Evolutionary conservation across 192 early-diverging fungal genomes (phyloP), one percentile per base, ranked within the genome.

Genomic region (Backusella circina): DNA sequence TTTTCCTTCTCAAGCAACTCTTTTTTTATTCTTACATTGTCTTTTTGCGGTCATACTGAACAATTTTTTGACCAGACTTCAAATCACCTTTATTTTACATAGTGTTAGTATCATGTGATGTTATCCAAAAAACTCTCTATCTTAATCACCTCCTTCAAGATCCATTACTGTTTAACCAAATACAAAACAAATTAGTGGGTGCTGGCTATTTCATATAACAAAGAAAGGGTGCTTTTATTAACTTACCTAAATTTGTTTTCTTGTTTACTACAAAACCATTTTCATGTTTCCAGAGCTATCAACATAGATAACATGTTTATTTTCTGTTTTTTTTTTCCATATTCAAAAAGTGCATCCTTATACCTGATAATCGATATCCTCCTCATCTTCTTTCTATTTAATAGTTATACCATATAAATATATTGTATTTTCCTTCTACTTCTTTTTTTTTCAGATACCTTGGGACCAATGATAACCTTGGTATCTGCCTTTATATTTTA

Each of bases 11-110:
- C 41, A 7, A 72, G 33, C 3, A 73, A 33, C 37, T 39, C 26
- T n/a, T 9, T 28, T 32, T 18, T 50, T 65, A 0, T n/a, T 61
- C 76, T 78, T 78, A 78, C 76, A 78, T 67, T 32, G 76, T 73
- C 30, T 61, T 65, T 47, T 79, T 79, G 16, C 77, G 77, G 28
- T 51, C 61, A 32, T 71, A 79, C 51, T 79, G 77, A 65, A 79
- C 65, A n/a, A 79, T 21, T 15, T 39, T 33, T n/a, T 36, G 21
- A 72, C 70, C 72, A 9, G 41, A 2, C 13, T 23, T 50, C 21
- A 79, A 44, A 33, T 79, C 77, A 65, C 77, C 77, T 74, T 26
- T 37, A n/a, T 35, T 8, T 1, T 13, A 28, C 4, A 41, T 26
- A 28, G 18, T 23, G 5, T 70, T 57, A 38, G 2, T 37, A 26